phyloP scores from a whole-genome alignment of 768 basidiomycete species.

The Cubamyces sp. region DNA sequence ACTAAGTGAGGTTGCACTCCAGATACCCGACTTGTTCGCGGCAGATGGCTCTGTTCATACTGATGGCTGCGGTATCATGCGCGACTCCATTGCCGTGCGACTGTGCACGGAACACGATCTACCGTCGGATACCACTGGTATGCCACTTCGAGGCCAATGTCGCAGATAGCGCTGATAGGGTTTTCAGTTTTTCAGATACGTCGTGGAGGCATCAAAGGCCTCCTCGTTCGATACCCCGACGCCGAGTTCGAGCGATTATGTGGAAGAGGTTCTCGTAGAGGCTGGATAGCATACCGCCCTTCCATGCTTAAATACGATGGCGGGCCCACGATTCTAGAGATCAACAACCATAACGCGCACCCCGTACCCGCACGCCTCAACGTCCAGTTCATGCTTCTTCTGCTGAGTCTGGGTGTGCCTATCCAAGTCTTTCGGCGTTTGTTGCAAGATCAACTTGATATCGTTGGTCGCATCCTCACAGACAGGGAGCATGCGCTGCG shows the following conservation, averaged over 20 bases:
- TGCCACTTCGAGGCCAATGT: background rate
- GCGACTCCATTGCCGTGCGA: constrained; percentile 20
- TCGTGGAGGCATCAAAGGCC: constrained; percentile 26
- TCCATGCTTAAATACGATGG: constrained; percentile 28
- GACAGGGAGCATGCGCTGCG: constrained; percentile 20
- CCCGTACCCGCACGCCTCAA: constrained; percentile 24
- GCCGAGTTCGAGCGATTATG: constrained; percentile 14
- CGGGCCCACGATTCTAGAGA: constrained; percentile 23
- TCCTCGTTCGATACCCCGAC: constrained; percentile 28
- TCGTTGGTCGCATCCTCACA: constrained; percentile 17
- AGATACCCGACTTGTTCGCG: constrained; percentile 20
- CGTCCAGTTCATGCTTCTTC: constrained; percentile 16
- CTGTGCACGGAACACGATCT: constrained; percentile 16
- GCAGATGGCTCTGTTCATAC: constrained; percentile 24
- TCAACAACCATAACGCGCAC: constrained; percentile 19
- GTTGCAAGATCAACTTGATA: constrained; percentile 23
- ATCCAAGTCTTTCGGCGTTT: constrained; percentile 13
- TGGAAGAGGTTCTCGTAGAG: background rate
- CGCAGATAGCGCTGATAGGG: background rate
- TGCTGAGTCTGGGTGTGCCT: constrained; percentile 19
- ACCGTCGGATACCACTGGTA: constrained; percentile 13
- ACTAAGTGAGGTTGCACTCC: constrained; percentile 1
- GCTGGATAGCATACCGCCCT: constrained; percentile 11
- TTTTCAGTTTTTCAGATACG: constrained; percentile 25
- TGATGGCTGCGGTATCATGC: constrained; percentile 29